phyloP scores from a whole-genome alignment of 441 rosid species.

The Pelargonium citronellum region DNA sequence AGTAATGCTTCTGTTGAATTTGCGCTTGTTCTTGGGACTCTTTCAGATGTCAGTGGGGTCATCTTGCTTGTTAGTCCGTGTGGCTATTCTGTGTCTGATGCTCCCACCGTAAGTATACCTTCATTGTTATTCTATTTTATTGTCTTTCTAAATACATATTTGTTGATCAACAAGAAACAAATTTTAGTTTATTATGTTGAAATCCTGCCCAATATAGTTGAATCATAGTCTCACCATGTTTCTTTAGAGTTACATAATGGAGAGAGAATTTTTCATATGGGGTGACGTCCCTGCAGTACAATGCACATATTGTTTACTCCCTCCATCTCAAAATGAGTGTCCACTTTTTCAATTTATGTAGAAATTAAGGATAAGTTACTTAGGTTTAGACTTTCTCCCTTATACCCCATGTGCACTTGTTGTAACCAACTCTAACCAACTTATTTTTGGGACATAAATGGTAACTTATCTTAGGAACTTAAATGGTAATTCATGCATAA shows the following conservation, averaged over 20 bases:
- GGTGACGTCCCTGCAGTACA: neutral
- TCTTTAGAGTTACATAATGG: too few relatives aligned
- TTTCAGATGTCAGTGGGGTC: slow-evolving; percentile 81
- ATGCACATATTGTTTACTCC: neutral
- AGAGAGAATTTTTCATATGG: neutral
- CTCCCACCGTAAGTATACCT: slow-evolving; percentile 60
- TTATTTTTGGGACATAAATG: too few relatives aligned
- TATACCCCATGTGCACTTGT: too few relatives aligned
- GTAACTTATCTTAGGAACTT: too few relatives aligned
- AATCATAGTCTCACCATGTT: too few relatives aligned
- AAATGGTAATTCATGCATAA: too few relatives aligned
- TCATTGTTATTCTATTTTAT: slow-evolving; percentile 23
- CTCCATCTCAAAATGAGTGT: too few relatives aligned
- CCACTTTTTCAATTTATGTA: too few relatives aligned
- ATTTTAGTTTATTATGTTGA: neutral
- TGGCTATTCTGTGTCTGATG: slow-evolving; percentile 81
- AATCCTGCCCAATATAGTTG: too few relatives aligned
- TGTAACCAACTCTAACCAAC: too few relatives aligned
- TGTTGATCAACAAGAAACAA: neutral
- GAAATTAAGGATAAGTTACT: too few relatives aligned
- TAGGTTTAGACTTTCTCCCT: too few relatives aligned
- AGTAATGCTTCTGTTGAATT: slow-evolving; percentile 54
- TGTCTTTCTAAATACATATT: neutral
- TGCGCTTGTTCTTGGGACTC: slow-evolving; percentile 57
- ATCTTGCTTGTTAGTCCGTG: slow-evolving; percentile 83